Evolutionary conservation across 2,329 filamentous ascomycete species (phyloP), one percentile per base, ranked within the genome.

Genomic region (Didymella pinodella): DNA sequence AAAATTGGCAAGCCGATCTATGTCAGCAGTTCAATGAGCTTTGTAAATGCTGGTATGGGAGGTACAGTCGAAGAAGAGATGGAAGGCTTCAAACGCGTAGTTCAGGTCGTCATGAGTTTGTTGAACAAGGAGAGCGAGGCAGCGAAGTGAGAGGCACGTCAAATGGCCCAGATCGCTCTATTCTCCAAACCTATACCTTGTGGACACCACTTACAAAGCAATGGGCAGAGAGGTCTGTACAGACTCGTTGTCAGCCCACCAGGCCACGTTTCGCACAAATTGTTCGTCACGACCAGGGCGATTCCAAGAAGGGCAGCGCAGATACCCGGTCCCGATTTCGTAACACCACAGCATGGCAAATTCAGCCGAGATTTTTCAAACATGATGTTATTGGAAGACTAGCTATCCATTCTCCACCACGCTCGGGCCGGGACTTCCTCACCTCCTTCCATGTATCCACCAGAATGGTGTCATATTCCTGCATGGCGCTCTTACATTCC

Each of bases 11-110:
- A 88, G 62, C 93, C 93, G 0, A 88, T 91, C n/a, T 98, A 97
- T 75, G 91, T 98, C 18, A 91, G 91, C 22, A 96, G 91, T 73
- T 97, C 93, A 32, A 87, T 96, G 69, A 92, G 89, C 65, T 87
- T 97, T 63, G 85, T 86, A 14, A 87, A 84, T 69, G 85, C 88
- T 6, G 90, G 89, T 2, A 85, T 93, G 69, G 92, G 92, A 10
- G 90, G 92, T 20, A 90, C 88, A 0, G 87, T 94, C 7, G 93
- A 97, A 73, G 95, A 98, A 81, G 94, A 98, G 80, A 93, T 97
- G 88, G 92, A 94, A 72, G 92, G 90, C 0, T 89, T 97, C 68
- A 87, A 86, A 70, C 85, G 84, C 64, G 87, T 96, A 40, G 87
- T 93, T 31, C 85, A 90, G 58, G 86, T 90, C 46, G 85, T 93